phyloP scores from a whole-genome alignment of 768 basidiomycete species.

The Amyloporia xantha region DNA sequence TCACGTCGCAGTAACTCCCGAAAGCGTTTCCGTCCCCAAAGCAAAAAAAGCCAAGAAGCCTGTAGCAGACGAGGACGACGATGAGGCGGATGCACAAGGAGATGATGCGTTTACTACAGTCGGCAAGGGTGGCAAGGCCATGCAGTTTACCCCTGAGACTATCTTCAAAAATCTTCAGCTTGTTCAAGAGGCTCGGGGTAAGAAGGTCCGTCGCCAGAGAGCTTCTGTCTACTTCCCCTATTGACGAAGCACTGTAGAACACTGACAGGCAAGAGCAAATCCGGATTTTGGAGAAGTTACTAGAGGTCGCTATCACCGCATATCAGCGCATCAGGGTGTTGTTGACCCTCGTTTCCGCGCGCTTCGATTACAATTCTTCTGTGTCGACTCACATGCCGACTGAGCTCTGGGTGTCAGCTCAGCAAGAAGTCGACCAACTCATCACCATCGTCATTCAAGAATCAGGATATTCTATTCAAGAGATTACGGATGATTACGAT shows the following conservation, averaged over 20 bases:
- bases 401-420: constrained; percentile 85
- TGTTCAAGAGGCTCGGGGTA: constrained; percentile 90
- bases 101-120: constrained; percentile 89
- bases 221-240: background rate
- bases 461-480: constrained; percentile 76
- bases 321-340: constrained; percentile 95
- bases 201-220: constrained; percentile 59
- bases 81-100: constrained; percentile 39
- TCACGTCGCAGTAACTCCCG: constrained; percentile 42
- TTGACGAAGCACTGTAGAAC: constrained; percentile 48
- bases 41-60: constrained; percentile 33
- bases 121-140: constrained; percentile 80
- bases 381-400: constrained; percentile 83
- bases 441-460: constrained; percentile 72
- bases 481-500: constrained; percentile 85
- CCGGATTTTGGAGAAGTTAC: constrained; percentile 78
- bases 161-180: constrained; percentile 91
- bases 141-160: constrained; percentile 75
- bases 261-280: constrained; percentile 96
- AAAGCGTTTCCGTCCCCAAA: constrained; percentile 30
- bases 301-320: constrained; percentile 77
- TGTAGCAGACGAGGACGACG: constrained; percentile 29
- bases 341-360: constrained; percentile 86
- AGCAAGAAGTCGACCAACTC: constrained; percentile 83
- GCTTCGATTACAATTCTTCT: constrained; percentile 94